Evolutionary conservation across 2,329 filamentous ascomycete species (phyloP).

Genomic region (Penicillium sp.): DNA sequence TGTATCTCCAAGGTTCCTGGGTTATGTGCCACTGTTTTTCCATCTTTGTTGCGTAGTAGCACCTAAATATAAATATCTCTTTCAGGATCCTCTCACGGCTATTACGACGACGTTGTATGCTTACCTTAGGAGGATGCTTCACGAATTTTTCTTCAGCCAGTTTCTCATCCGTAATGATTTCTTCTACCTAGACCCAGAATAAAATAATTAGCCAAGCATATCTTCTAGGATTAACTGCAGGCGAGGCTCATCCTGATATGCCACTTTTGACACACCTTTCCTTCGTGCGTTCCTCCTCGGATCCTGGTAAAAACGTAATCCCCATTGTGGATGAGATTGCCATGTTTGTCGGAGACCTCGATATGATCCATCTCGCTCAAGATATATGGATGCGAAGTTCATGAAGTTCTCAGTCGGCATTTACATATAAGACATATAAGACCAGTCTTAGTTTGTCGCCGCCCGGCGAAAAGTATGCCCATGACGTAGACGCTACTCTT

Average conservation of each 20-base stretch:
- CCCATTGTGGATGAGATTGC: background rate
- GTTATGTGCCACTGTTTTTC: too few species aligned
- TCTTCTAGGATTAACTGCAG: background rate
- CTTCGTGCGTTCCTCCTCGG: constrained; percentile 3
- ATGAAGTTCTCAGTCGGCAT: too few species aligned
- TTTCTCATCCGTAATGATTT: background rate
- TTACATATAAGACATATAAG: too few species aligned
- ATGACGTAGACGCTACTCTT: too few species aligned
- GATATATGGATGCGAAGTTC: background rate
- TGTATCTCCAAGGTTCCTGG: too few species aligned
- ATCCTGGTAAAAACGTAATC: constrained; percentile 4
- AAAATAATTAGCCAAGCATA: background rate
- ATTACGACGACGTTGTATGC: background rate
- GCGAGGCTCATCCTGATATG: background rate
- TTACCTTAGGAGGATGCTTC: constrained; percentile 1
- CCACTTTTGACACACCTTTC: background rate
- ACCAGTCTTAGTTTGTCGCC: too few species aligned
- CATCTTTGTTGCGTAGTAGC: too few species aligned
- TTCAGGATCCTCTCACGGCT: too few species aligned
- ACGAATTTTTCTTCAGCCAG: background rate
- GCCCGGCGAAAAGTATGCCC: too few species aligned
- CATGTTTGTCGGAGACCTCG: background rate
- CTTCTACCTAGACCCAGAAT: background rate
- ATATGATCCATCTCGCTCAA: background rate
- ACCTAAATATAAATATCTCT: too few species aligned